Conservation (phyloP, 805 yeast genomes). For the Millerago galiae region DNA sequence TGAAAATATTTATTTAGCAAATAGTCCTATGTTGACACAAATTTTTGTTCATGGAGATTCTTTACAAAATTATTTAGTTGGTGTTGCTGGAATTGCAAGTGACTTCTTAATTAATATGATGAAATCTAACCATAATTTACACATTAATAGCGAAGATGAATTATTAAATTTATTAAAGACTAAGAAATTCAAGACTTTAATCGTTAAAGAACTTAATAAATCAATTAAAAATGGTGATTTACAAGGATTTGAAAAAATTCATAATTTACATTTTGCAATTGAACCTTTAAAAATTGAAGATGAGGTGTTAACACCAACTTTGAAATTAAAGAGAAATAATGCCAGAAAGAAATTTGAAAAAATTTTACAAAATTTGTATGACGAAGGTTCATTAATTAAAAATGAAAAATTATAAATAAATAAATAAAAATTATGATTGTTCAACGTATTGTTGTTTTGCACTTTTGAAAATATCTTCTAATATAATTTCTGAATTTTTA, state of each 20-base stretch:
- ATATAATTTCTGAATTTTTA: slow-evolving; percentile 28
- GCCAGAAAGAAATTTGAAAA: slow-evolving; percentile 39
- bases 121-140: slow-evolving; percentile 10
- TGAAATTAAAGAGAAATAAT: slow-evolving; percentile 46
- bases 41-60: slow-evolving; percentile 63
- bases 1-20: slow-evolving; percentile 54
- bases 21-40: slow-evolving; percentile 46
- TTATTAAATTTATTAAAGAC: slow-evolving; percentile 11
- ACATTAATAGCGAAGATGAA: slow-evolving; percentile 10
- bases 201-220: slow-evolving; percentile 16
- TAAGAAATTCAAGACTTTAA: slow-evolving; percentile 14
- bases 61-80: slow-evolving; percentile 49
- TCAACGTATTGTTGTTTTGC: slow-evolving; percentile 31
- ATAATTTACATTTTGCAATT: slow-evolving; percentile 44
- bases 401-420: slow-evolving; percentile 16
- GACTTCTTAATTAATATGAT: slow-evolving; percentile 21
- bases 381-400: slow-evolving; percentile 39
- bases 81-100: slow-evolving; percentile 54
- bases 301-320: slow-evolving; percentile 63
- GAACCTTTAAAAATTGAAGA: slow-evolving; percentile 59
- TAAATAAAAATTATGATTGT: not conserved
- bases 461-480: slow-evolving; percentile 39
- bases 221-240: slow-evolving; percentile 28
- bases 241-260: slow-evolving; percentile 58
- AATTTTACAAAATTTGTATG: slow-evolving; percentile 38